These are phyloP conservation scores for Carex myosuroides DNA, from an alignment of 176 grass and related monocot species.

Conservation along the genomic window DNA sequence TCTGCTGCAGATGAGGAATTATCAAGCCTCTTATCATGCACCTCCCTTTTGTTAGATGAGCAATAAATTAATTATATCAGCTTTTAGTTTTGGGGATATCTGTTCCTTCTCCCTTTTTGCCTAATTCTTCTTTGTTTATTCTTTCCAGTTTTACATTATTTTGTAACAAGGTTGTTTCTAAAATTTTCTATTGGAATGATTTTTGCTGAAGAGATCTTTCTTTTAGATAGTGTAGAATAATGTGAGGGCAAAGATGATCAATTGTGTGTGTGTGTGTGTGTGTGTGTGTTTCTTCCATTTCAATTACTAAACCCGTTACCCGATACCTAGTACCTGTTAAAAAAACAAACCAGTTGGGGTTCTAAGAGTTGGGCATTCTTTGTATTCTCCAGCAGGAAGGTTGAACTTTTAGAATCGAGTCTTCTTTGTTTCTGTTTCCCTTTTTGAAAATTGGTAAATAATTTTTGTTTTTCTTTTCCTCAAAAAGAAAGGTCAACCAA, in stretches of 20 bases:
- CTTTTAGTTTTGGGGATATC: not conserved
- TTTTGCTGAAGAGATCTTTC: not conserved
- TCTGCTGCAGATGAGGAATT: slow-evolving; percentile 65
- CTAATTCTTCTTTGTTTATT: not conserved
- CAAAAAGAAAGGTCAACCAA: not conserved
- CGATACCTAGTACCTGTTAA: no score
- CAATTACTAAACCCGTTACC: no score
- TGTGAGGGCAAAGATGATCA: not conserved
- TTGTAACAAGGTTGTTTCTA: not conserved
- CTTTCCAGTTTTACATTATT: not conserved
- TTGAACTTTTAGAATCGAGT: no score
- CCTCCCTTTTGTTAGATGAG: slow-evolving; percentile 59
- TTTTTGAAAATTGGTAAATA: no score
- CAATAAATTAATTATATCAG: slow-evolving; percentile 33
- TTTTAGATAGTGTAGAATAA: not conserved
- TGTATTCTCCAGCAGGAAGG: no score
- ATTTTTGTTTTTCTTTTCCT: no score
- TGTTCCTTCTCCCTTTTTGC: not conserved
- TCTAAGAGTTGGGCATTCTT: no score
- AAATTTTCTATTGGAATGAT: not conserved
- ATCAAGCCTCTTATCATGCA: slow-evolving; percentile 35
- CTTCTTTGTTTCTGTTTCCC: no score
- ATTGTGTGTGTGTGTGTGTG: not conserved
- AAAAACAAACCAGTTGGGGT: no score
- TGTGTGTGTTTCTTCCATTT: not conserved